Evolutionary conservation across 73 alveolate genomes (phyloP).

Genomic region (Stentor coeruleus): DNA sequence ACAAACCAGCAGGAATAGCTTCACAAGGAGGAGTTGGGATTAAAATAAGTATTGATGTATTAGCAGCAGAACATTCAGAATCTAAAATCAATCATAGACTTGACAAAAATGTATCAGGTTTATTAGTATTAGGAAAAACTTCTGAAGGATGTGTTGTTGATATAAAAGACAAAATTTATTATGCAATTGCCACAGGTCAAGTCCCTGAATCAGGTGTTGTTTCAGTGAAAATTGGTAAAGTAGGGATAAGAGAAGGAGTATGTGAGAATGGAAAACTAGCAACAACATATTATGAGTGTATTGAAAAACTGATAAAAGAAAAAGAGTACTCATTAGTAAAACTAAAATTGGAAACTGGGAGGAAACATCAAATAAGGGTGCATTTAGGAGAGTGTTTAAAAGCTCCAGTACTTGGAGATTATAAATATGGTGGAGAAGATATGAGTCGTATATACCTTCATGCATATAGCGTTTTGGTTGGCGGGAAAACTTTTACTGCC

Average conservation of each 20-base stretch:
- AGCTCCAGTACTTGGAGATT: constrained; percentile 20
- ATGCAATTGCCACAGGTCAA: background rate
- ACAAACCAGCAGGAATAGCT: constrained; percentile 29
- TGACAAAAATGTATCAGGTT: constrained; percentile 18
- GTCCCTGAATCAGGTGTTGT: background rate
- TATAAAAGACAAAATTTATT: background rate
- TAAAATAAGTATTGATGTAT: constrained; percentile 8
- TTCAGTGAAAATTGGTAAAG: background rate
- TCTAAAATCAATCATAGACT: constrained; percentile 6
- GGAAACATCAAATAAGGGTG: constrained; percentile 28
- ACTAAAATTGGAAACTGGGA: constrained; percentile 10
- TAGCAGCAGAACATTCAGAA: background rate
- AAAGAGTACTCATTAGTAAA: background rate
- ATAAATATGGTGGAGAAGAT: background rate
- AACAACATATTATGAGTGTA: background rate
- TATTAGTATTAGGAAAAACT: background rate
- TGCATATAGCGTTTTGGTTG: background rate
- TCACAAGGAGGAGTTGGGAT: constrained; percentile 22
- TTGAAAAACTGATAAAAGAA: background rate
- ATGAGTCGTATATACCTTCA: background rate
- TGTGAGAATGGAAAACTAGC: background rate
- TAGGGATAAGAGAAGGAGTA: background rate
- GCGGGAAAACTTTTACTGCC: background rate
- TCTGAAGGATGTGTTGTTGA: background rate
- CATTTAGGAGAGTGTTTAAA: background rate